These are phyloP conservation scores for Starmerella stellata DNA, from an alignment of 805 yeast species.

Conservation along the genomic window DNA sequence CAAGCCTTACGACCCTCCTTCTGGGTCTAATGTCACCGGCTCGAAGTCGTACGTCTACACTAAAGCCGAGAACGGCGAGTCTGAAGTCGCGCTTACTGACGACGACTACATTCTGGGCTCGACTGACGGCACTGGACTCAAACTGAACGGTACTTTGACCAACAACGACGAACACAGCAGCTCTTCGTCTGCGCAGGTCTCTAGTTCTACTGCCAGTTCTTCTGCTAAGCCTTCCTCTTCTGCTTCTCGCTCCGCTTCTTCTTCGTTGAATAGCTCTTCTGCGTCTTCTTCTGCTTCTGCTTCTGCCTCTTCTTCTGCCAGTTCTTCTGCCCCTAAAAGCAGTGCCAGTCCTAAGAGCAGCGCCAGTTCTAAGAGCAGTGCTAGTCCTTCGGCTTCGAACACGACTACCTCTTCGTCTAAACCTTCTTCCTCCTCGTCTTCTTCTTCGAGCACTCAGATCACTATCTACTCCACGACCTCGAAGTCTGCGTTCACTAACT, in stretches of 20 bases:
- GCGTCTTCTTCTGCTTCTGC: conserved; percentile 8
- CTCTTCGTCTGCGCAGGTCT: conserved; percentile 3
- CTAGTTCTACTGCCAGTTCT: conserved; percentile 6
- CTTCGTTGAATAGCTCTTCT: conserved; percentile 5
- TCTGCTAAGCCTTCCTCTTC: conserved; percentile 8
- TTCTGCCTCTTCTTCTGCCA: conserved; percentile 8
- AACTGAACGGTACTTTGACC: conserved; percentile 22
- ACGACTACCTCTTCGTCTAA: no score
- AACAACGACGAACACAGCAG: not conserved
- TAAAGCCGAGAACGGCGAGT: conserved; percentile 28
- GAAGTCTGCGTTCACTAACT: no score
- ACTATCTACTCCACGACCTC: no score
- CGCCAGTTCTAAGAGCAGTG: conserved; percentile 2
- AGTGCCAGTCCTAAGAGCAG: conserved; percentile 1
- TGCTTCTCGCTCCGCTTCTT: conserved; percentile 1
- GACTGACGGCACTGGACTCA: conserved; percentile 44
- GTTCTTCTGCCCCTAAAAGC: conserved; percentile 1
- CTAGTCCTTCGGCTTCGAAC: conserved; percentile 1
- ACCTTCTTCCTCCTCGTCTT: no score
- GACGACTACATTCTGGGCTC: conserved; percentile 42
- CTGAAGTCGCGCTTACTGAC: conserved; percentile 42
- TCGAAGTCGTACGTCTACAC: conserved; percentile 38
- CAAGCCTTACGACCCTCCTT: conserved; percentile 58
- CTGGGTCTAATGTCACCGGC: conserved; percentile 31
- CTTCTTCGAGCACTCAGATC: no score